Evolutionary conservation across 345 rosid species (phyloP), one percentile per base, ranked within the genome.

Genomic region (Aethionema arabicum): DNA sequence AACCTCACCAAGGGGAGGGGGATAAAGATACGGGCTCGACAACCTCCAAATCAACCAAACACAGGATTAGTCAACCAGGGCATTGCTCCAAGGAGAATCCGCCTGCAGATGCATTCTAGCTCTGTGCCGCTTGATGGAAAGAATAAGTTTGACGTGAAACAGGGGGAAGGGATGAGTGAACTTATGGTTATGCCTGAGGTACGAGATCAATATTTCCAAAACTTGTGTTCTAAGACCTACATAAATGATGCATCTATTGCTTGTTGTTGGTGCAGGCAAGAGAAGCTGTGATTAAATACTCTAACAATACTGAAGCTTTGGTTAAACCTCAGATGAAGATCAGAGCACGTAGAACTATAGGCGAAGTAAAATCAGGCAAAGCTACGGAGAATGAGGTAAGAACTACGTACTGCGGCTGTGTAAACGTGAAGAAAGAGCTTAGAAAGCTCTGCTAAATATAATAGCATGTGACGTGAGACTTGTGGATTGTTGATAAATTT

Each of bases 1-100:
- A 57, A 50, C 57, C 43, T 45, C 61, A 75, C 46, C 46, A 61
- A 61, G 44, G 78, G 78, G 56, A 74, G 78, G 16, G 87, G 86
- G 74, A 80, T 83, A 74, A 81, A 75, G 79, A 73, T 82, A 39
- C 79, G 91, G 59, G 40, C 70, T 53, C 87, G 83, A 56, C 88
- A 68, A 65, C 70, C 83, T 64, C 84, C 62, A 49, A 57, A 66
- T 13, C 74, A 12, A 21, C 64, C 67, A 13, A 42, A 13, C 67
- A 52, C 78, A 5, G 68, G 63, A 55, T 54, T 70, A 9, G 47
- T 16, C 31, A 1, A 14, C 63, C 89, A 83, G 69, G 96, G 89
- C 51, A 81, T 77, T 74, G 96, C 95, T 70, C 68, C 77, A 39
- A 81, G 87, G 73, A 83, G 95, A 75, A 49, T 86, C 55, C 85